Evolutionary conservation across 2,329 filamentous ascomycete species (phyloP).

Genomic region (Colletotrichum navitas): DNA sequence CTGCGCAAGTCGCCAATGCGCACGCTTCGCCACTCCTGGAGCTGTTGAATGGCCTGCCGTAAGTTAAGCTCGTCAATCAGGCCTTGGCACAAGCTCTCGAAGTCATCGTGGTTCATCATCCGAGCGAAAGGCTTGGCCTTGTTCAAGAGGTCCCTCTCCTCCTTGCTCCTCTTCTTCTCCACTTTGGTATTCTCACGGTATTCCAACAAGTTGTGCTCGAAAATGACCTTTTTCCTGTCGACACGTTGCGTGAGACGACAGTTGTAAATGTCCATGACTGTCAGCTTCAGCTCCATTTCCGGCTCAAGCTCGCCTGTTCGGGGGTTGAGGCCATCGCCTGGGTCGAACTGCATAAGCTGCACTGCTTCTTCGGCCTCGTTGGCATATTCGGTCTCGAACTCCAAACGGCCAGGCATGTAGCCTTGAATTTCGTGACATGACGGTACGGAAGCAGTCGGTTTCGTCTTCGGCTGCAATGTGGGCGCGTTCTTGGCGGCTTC

Average conservation of each 20-base stretch:
- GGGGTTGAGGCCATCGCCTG: constrained; percentile 91
- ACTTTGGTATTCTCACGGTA: constrained; percentile 90
- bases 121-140: constrained; percentile 96
- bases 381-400: constrained; percentile 97
- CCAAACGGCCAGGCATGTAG: constrained; percentile 96
- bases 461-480: constrained; percentile 89
- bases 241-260: constrained; percentile 89
- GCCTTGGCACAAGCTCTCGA: constrained; percentile 85
- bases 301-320: constrained; percentile 88
- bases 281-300: constrained; percentile 97
- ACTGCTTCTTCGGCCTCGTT: constrained; percentile 99
- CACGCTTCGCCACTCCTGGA: constrained; percentile 93
- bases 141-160: constrained; percentile 90
- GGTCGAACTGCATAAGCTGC: constrained; percentile 98
- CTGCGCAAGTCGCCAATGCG: constrained; percentile 86
- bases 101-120: constrained; percentile 96
- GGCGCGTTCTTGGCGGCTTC: constrained; percentile 87
- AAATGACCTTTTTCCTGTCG: constrained; percentile 95
- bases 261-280: constrained; percentile 99
- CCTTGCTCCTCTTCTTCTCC: constrained; percentile 96
- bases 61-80: constrained; percentile 92
- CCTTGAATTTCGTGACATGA: constrained; percentile 98
- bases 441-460: constrained; percentile 94
- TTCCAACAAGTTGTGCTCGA: constrained; percentile 93
- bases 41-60: constrained; percentile 86